Evolutionary conservation across 768 basidiomycete species (phyloP), one percentile per base, ranked within the genome.

Genomic region (Lactarius quietus): DNA sequence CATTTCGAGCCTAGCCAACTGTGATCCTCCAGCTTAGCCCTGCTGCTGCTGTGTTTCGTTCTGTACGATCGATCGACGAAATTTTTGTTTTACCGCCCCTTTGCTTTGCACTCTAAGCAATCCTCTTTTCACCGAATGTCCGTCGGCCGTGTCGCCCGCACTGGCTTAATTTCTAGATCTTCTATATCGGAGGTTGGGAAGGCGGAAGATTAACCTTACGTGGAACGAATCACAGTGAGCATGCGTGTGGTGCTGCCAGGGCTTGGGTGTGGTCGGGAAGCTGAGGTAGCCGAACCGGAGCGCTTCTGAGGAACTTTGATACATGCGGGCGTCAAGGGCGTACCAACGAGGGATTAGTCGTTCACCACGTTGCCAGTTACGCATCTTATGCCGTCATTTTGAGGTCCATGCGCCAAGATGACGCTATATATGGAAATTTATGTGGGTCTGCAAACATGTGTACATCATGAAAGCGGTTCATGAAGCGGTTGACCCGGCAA

Each of bases 231-330:
- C 43, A 53, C 20, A 52, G 41, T 31, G 60, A 9, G 17, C 0
- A 51, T 29, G 14, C 45, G 23, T 35, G 23, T 15, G 7, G 43
- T 41, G 9, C 12, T 7, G 20, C 12, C 14, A 26, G 36, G 45
- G 26, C 0, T 52, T 33, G 48, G 26, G 28, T 36, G 48, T 29
- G 14, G 4, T 41, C 51, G 64, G 57, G 3, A 18, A 6, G 2
- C 0, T 3, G 39, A 15, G 23, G 14, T 53, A 23, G 26, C 65
- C 61, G 65, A 62, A 45, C 33, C 65, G 57, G 65, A 58, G 20
- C 29, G 61, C 65, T 66, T 66, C 65, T 66, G 61, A 59, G 65
- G 65, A 8, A 33, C 57, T 66, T 62, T 66, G 6, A 10, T 14
- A 52, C 31, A 20, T 45, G 65, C 65, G 65, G 61, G 56, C 65